Base-by-base conservation (phyloP, 1,284 basidiomycete genomes). In the Ustilago nuda region DNA sequence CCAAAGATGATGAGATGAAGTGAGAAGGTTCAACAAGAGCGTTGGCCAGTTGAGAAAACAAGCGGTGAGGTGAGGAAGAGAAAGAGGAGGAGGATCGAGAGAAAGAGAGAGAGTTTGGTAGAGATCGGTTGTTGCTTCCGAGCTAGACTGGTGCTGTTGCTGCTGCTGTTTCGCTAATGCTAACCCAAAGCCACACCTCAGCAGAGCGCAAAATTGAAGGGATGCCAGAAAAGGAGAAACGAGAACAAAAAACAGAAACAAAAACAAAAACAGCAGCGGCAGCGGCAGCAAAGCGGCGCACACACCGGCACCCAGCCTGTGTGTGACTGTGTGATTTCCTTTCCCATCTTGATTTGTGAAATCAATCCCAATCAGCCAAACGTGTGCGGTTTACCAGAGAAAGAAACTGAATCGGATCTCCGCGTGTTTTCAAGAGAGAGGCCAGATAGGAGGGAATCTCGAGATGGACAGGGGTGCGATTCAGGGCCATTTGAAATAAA, bases 41-140 rank as follows among this genome's bases (percentile, higher is more conserved):
- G 45, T 35, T 55, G 66, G 56, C 51, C 51, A 35, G 37, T 45
- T 51, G 52, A 60, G 59, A 45, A 33, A 13, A 69, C 23, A 43
- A 57, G 51, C 43, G 50, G 50, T 51, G 30, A 6, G 43, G 32
- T 55, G 60, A 23, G 45, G 41, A n/a, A 23, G 50, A n/a, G 32
- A 45, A 56, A 54, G 46, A 58, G 62, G 27, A 50, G 7, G 33
- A 41, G 41, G 56, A 32, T 36, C 43, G 48, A 53, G 66, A 52
- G 15, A 27, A 19, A 45, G 27, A 35, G 50, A n/a, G 32, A 32
- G 39, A 19, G 51, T 45, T 45, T n/a, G 54, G 54, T 12, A 12
- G 37, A 32, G 48, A 50, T 50, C 48, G 48, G 48, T 27, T 50
- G 48, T 50, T 50, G 48, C 48, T 50, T 27, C 30, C 15, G 30